phyloP scores from a whole-genome alignment of 2,329 filamentous ascomycete genomes.

The Alternaria rosae region DNA sequence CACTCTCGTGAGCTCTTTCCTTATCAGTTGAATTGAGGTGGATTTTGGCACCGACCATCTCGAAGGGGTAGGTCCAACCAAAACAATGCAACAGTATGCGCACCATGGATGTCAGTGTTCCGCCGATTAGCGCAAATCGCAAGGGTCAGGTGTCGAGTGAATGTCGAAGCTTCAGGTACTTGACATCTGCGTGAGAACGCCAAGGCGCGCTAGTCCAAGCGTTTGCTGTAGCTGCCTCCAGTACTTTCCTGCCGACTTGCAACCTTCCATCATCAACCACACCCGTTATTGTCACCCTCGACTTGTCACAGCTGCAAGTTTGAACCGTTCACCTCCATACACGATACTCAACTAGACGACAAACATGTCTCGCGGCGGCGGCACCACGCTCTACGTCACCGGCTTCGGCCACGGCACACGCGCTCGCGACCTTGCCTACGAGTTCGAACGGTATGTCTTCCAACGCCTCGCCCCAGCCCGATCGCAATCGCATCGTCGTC shows the following conservation, averaged over 20 bases:
- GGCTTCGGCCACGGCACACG: constrained; percentile 99
- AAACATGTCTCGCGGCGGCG: constrained; percentile 86
- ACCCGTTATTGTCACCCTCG: constrained; percentile 16
- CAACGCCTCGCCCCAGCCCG: constrained; percentile 48
- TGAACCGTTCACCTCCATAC: constrained; percentile 10
- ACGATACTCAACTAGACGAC: constrained; percentile 14
- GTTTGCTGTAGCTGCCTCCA: constrained; percentile 16
- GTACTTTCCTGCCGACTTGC: constrained; percentile 16
- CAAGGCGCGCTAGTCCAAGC: constrained; percentile 18
- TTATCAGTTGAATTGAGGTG: background rate
- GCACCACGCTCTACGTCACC: constrained; percentile 96
- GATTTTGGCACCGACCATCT: background rate
- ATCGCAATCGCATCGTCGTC: constrained; percentile 43
- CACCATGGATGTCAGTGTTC: background rate
- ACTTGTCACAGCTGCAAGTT: constrained; percentile 21
- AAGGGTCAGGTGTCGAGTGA: background rate
- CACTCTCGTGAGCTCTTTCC: background rate
- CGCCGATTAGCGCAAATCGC: background rate
- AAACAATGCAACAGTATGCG: background rate
- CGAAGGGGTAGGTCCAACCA: background rate
- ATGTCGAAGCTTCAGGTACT: background rate
- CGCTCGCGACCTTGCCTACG: constrained; percentile 98
- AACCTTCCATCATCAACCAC: constrained; percentile 22
- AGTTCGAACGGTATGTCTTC: constrained; percentile 99
- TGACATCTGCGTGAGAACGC: constrained; percentile 12